These are phyloP conservation scores for Przewalskia tangutica DNA, from an alignment of 257 asterid species.

Conservation along the genomic window DNA sequence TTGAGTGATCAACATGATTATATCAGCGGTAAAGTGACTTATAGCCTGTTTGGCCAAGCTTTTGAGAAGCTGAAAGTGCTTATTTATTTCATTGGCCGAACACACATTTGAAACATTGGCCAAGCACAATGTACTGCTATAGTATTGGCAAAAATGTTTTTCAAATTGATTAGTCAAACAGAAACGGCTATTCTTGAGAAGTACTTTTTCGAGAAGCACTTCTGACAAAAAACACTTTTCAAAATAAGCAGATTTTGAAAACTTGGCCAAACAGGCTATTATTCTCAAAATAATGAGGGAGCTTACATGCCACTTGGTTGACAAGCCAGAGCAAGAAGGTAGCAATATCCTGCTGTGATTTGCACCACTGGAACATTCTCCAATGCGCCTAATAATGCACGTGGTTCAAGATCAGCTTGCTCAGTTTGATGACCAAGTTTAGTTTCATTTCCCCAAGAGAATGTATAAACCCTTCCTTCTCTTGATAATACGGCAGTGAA, in stretches of 20 bases:
- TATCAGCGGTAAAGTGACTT: background rate
- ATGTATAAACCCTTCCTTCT: conserved; percentile 88
- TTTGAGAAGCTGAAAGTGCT: too few relatives aligned
- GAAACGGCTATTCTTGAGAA: too few relatives aligned
- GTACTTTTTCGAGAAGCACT: too few relatives aligned
- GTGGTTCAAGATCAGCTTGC: conserved; percentile 72
- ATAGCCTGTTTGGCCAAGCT: too few relatives aligned
- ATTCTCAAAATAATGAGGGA: background rate
- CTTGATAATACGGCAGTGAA: conserved; percentile 91
- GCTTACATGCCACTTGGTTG: conserved; percentile 93
- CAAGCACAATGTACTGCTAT: too few relatives aligned
- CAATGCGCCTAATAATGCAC: conserved; percentile 69
- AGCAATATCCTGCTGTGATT: conserved; percentile 98
- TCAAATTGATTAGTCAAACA: too few relatives aligned
- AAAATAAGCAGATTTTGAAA: too few relatives aligned
- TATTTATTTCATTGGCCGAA: too few relatives aligned
- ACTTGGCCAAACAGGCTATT: too few relatives aligned
- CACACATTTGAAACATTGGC: too few relatives aligned
- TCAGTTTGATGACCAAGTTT: conserved; percentile 95
- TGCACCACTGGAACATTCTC: conserved; percentile 86
- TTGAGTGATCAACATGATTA: background rate
- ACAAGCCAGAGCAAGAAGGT: conserved; percentile 95
- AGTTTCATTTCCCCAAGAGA: conserved; percentile 90
- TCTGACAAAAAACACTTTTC: too few relatives aligned
- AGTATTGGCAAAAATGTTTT: too few relatives aligned